Percentiles rank a stretch among this genome's conserved stretches.
These are phyloP conservation scores for Chondrostereum purpureum DNA, from an alignment of 1,284 basidiomycete species.

Conservation along the genomic window DNA sequence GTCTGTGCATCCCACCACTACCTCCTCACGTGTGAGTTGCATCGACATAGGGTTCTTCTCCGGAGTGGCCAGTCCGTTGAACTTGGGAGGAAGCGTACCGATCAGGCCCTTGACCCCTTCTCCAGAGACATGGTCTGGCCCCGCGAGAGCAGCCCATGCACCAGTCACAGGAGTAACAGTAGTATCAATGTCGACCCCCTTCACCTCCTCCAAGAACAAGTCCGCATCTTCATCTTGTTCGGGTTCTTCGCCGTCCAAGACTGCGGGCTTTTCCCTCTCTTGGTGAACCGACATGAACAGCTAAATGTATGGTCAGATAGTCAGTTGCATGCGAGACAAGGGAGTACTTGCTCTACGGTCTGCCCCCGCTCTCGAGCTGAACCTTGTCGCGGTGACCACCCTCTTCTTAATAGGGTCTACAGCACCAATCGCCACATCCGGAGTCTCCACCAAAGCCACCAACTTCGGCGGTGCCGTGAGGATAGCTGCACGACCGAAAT, in stretches of 20 bases:
- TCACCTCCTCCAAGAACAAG: conserved; percentile 14
- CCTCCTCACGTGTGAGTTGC: conserved; percentile 80
- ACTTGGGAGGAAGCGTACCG: conserved; percentile 56
- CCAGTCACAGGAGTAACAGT: conserved; percentile 57
- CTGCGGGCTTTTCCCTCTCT: conserved; percentile 36
- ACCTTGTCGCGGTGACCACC: conserved; percentile 80
- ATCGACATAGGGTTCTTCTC: conserved; percentile 88
- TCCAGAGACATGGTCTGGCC: conserved; percentile 25
- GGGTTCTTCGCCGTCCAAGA: conserved; percentile 21
- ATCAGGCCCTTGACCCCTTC: conserved; percentile 47
- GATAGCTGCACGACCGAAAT: conserved; percentile 62
- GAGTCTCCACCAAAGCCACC: conserved; percentile 76
- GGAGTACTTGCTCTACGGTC: conserved; percentile 69
- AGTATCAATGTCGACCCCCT: conserved; percentile 50
- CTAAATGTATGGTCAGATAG: conserved; percentile 33
- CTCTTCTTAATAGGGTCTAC: conserved; percentile 76
- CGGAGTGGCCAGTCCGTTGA: conserved; percentile 67
- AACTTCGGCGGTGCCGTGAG: conserved; percentile 74
- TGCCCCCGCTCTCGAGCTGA: conserved; percentile 74
- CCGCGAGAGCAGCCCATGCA: conserved; percentile 60
- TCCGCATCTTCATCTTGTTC: conserved; percentile 20
- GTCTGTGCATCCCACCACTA: conserved; percentile 80
- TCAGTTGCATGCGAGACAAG: too few relatives aligned
- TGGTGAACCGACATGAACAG: conserved; percentile 76
- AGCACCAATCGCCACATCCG: conserved; percentile 76